Conservation (phyloP, 495 filamentous ascomycete species). For the Penicillium paradoxum region DNA sequence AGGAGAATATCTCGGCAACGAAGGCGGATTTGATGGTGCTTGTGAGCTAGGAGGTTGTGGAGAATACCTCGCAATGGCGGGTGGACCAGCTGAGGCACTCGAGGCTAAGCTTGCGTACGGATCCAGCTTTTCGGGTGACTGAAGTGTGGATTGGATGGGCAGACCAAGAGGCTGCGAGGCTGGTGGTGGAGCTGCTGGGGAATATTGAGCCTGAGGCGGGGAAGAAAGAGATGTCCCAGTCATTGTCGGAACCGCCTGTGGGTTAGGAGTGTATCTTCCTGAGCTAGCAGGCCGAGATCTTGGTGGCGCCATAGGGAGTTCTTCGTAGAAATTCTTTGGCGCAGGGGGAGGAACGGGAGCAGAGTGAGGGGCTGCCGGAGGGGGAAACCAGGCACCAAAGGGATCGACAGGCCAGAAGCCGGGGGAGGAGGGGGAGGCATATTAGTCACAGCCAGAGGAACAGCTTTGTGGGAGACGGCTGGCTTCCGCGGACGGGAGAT, state of each 20-base stretch:
- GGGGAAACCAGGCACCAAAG: conserved; percentile 28
- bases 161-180: conserved; percentile 9
- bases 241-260: conserved; percentile 16
- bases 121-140: conserved; percentile 54
- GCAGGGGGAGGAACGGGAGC: conserved; percentile 16
- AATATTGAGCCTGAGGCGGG: conserved; percentile 15
- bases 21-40: conserved; percentile 27
- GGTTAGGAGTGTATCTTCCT: conserved; percentile 50
- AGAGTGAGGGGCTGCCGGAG: conserved; percentile 30
- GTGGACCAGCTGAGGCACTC: conserved; percentile 36
- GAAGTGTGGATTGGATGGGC: conserved; percentile 33
- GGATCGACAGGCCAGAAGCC: conserved; percentile 49
- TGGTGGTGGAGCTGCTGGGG: conserved; percentile 23
- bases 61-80: conserved; percentile 38
- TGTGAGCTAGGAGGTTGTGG: conserved; percentile 34
- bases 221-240: conserved; percentile 7
- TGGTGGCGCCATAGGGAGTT: conserved; percentile 64
- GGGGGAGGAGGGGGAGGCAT: conserved; percentile 46
- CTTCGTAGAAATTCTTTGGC: conserved; percentile 78
- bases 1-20: conserved; percentile 37
- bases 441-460: conserved; percentile 17
- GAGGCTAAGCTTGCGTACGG: conserved; percentile 52
- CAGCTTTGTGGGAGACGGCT: conserved; percentile 36
- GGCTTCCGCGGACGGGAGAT: conserved; percentile 63
- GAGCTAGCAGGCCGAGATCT: conserved; percentile 44